Base-by-base conservation (phyloP, 257 asterid genomes). In the Solanum megistacrolobum region DNA sequence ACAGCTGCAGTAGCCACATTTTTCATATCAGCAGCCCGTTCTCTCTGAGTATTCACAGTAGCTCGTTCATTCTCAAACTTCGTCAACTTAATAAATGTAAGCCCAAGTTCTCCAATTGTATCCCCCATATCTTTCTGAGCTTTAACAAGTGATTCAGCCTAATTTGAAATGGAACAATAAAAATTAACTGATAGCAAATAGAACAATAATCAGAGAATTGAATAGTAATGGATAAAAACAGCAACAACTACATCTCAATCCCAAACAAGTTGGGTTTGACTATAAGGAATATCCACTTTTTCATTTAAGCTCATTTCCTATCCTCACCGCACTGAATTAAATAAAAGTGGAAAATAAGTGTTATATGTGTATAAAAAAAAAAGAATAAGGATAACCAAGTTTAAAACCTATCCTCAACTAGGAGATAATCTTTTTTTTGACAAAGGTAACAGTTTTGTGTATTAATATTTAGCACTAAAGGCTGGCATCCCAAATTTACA, bases 101-200 rank as follows among this genome's bases (percentile, higher is more conserved):
- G 88, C 76, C 99, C 99, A 48, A 97, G 88, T 81, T 96, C 98
- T 88, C 99, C 99, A 94, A 95, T 90, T 31, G 98, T 93, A 86
- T 96, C 98, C 71, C 98, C 98, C 95, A 97, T 87, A 90, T 93
- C 96, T 89, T 95, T 96, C 60, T 96, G 99, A 84, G 95, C 98
- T 91, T 96, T 96, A 87, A 95, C 98, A 90, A 95, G 91, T 60
- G 92, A 91, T 92, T 97, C 99, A 16, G 98, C 99, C 99, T 97
- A 89, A 86, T 88, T 73, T 73, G 73, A 58, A 86, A 86, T 46
- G 12, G 87, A 86, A 31, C 55, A 39, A 89, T 48, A 81, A 46
- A 35, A 66, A 86, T 36, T 36, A 81, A 81, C 68, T 46, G 71
- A 25, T 76, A 82, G 36, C 34, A 62, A 60, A 39, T 38, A 78